Base-by-base conservation (phyloP, 1,284 basidiomycete species). In the Peniophora sp. region DNA sequence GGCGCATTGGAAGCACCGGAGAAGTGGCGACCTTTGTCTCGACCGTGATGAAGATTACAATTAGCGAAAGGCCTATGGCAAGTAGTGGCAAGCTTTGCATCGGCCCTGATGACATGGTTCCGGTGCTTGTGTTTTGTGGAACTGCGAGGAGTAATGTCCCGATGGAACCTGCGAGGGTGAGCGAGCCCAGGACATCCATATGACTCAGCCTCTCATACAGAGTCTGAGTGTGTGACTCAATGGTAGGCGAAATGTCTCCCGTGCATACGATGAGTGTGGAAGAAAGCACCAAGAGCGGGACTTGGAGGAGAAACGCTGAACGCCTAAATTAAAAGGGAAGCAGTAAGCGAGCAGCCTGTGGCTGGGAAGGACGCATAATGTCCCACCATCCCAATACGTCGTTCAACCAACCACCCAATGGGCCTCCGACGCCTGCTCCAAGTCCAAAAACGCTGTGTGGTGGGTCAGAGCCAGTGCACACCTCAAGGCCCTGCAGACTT, bases 401-500 rank as follows among this genome's bases (percentile, higher is more conserved):
- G 60, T 88, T 86, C 57, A 92, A 75, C 80, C 86, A 88, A 22
- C 92, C 92, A 37, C 92, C 92, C 9, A 95, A 57, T n/a, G 92
- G 92, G 17, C 90, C 92, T 45, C 92, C 92, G n/a, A 94, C 70
- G 39, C 85, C 88, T 46, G 86, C 80, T 55, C 87, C 88, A 52
- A 88, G 66, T 48, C 88, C 88, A 61, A 79, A 88, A 53, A 89
- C 66, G 62, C 87, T 89, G 61, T 14, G 6, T 53, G 47, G 53
- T 55, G 41, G 24, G 47, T 57, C 36, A 55, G 55, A 50, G 47
- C 43, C 37, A 47, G 10, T 47, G 15, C 8, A 14, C 34, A 56
- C 34, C 24, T 53, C 36, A 27, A 48, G 23, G 48, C 45, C 46
- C 48, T 56, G 35, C 59, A 68, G n/a, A n/a, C n/a, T n/a, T n/a